phyloP scores from a whole-genome alignment of 352 stramenopile genomes.

The Phytophthora capsici region DNA sequence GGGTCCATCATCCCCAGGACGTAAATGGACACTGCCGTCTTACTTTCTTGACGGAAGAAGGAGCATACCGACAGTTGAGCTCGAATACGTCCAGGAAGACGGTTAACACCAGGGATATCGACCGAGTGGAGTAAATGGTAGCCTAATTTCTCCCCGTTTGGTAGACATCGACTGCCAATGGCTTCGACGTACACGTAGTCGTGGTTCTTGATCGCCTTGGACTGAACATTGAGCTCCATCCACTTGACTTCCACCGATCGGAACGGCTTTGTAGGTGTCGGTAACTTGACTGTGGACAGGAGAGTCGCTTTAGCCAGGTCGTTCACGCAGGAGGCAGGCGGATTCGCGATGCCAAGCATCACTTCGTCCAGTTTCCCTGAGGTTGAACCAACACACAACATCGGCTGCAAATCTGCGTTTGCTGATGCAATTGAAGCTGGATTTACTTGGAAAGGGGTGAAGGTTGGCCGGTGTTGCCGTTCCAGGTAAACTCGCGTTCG shows the following conservation, averaged over 20 bases:
- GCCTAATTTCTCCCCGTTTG: conserved; percentile 39
- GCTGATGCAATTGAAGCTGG: not conserved
- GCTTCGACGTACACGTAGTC: conserved; percentile 57
- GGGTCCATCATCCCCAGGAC: conserved; percentile 31
- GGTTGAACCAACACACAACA: conserved; percentile 32
- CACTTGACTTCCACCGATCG: conserved; percentile 37
- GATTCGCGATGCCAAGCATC: conserved; percentile 39
- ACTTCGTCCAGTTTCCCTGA: conserved; percentile 38
- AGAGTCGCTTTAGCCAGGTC: conserved; percentile 37
- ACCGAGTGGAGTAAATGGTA: conserved; percentile 66
- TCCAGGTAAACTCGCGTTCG: conserved; percentile 28
- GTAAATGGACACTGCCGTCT: conserved; percentile 31
- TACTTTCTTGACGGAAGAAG: conserved; percentile 36
- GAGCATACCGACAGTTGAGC: conserved; percentile 42
- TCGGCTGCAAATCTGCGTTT: conserved; percentile 5
- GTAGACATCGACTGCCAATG: conserved; percentile 34
- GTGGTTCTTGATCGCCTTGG: conserved; percentile 38
- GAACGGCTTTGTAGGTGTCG: conserved; percentile 47
- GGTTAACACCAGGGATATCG: conserved; percentile 33
- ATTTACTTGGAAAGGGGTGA: conserved; percentile 6
- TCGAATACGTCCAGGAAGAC: conserved; percentile 27
- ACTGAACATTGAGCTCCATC: conserved; percentile 31
- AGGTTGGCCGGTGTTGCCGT: conserved; percentile 4
- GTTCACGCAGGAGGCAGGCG: conserved; percentile 24
- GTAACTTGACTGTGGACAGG: conserved; percentile 40